Percentiles rank a stretch among this genome's conserved stretches.
These are phyloP conservation scores for Begonia loranthoides DNA, from an alignment of 306 rosid species.

Conservation along the genomic window DNA sequence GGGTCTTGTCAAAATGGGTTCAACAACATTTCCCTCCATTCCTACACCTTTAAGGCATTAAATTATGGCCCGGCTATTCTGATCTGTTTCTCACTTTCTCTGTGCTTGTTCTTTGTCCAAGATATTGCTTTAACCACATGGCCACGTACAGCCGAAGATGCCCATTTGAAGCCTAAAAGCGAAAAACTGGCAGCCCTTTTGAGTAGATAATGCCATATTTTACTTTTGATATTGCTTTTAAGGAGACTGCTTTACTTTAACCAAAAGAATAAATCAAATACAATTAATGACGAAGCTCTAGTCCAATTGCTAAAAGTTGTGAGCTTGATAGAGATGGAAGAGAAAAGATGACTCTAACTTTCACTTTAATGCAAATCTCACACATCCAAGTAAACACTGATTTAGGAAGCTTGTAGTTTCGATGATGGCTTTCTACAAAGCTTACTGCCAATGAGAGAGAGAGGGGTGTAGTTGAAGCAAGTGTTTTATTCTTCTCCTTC, in stretches of 20 bases:
- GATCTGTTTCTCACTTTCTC: slow-evolving; percentile 11
- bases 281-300: background rate
- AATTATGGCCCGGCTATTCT: slow-evolving; percentile 29
- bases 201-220: slow-evolving; percentile 99
- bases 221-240: slow-evolving; percentile 83
- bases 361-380: background rate
- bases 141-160: slow-evolving; percentile 10
- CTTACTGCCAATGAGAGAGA: background rate
- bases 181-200: slow-evolving; percentile 38
- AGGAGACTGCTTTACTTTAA: slow-evolving; percentile 71
- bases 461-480: slow-evolving; percentile 22
- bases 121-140: slow-evolving; percentile 4
- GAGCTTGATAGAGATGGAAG: slow-evolving; percentile 22
- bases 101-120: slow-evolving; percentile 5
- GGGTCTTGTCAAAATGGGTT: slow-evolving; percentile 73
- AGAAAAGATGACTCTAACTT: slow-evolving; percentile 29
- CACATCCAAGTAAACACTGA: no score
- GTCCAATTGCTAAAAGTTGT: slow-evolving; percentile 11
- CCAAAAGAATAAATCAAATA: slow-evolving; percentile 32
- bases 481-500: background rate
- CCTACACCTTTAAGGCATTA: slow-evolving; percentile 30
- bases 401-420: no score
- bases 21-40: slow-evolving; percentile 59
- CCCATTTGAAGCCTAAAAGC: slow-evolving; percentile 14
- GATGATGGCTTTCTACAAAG: background rate